Percentiles rank a stretch among this genome's conserved stretches.
phyloP scores from a whole-genome alignment of 2,329 filamentous ascomycete species.

The Hypoxylon sp. region DNA sequence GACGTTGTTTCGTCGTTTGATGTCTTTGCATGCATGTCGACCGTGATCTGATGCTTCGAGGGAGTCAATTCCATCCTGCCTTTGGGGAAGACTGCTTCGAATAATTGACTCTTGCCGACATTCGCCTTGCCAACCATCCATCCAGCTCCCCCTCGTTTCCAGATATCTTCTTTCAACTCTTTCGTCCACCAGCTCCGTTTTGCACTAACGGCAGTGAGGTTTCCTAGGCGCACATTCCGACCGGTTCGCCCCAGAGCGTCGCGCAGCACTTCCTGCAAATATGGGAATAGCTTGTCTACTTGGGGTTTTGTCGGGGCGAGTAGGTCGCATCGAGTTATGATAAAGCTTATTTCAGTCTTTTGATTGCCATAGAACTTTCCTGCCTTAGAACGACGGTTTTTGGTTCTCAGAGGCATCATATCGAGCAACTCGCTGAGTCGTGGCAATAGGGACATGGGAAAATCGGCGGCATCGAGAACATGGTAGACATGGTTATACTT shows the following conservation, averaged over 20 bases:
- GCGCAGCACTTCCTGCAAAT: conserved; percentile 80
- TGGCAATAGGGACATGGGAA: conserved; percentile 91
- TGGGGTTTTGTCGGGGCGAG: conserved; percentile 86
- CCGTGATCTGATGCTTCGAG: conserved; percentile 54
- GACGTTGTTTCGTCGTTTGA: conserved; percentile 5
- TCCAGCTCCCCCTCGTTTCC: conserved; percentile 82
- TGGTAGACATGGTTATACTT: conserved; percentile 96
- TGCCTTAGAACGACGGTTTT: conserved; percentile 80
- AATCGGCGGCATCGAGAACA: conserved; percentile 93
- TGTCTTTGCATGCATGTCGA: conserved; percentile 50
- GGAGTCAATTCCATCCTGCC: conserved; percentile 63
- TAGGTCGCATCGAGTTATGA: conserved; percentile 90
- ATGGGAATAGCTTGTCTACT: conserved; percentile 88
- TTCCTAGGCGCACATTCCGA: conserved; percentile 83
- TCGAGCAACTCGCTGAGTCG: conserved; percentile 77
- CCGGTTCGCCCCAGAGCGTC: conserved; percentile 78
- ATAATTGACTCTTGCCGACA: conserved; percentile 94
- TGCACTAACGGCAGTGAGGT: conserved; percentile 87
- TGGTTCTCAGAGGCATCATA: conserved; percentile 79
- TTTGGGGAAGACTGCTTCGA: conserved; percentile 88
- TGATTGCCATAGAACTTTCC: conserved; percentile 75
- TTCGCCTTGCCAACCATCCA: conserved; percentile 99
- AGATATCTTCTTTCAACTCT: conserved; percentile 87
- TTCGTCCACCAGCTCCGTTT: conserved; percentile 92
- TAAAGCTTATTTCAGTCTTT: conserved; percentile 85